Evolutionary conservation across 164 flowering plant species (phyloP).

Genomic region (Hamamelis virginiana): DNA sequence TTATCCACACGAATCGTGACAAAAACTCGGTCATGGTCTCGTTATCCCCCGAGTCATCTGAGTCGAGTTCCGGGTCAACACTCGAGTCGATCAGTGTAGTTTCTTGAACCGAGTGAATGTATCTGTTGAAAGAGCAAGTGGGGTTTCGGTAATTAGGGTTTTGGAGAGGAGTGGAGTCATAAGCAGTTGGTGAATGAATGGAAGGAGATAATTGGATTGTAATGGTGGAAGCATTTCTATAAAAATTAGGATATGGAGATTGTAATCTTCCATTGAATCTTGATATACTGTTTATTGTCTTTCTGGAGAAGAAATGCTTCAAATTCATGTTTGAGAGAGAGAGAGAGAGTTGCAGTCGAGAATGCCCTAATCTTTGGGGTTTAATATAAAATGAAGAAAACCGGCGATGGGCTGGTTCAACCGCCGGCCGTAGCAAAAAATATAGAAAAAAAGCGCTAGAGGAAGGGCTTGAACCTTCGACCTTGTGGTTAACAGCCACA

Average conservation of each 20-base stretch:
- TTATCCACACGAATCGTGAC: conserved; percentile 73
- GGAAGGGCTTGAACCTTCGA: conserved; percentile 90
- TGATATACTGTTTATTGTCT: conserved; percentile 22
- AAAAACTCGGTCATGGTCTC: conserved; percentile 71
- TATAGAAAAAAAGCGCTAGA: too few relatives aligned
- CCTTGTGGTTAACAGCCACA: conserved; percentile 99
- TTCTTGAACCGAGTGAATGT: conserved; percentile 32
- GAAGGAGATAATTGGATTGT: conserved; percentile 9
- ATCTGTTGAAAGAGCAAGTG: conserved; percentile 9
- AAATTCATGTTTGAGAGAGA: conserved; percentile 28
- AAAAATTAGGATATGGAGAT: conserved; percentile 1
- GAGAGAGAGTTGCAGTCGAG: neutral
- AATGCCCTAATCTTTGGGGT: neutral
- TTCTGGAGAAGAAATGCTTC: conserved; percentile 34
- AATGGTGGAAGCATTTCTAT: conserved; percentile 22
- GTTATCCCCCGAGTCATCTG: conserved; percentile 32
- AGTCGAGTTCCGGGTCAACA: conserved; percentile 6
- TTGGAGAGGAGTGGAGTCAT: neutral
- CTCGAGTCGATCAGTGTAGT: conserved; percentile 3
- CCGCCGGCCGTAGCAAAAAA: too few relatives aligned
- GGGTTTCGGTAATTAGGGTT: conserved; percentile 14
- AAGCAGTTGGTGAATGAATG: neutral
- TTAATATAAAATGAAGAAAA: too few relatives aligned
- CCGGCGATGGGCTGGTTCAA: too few relatives aligned
- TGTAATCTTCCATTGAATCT: conserved; percentile 21